Evolutionary conservation across 768 basidiomycete species (phyloP).

Genomic region (Russula foetens): DNA sequence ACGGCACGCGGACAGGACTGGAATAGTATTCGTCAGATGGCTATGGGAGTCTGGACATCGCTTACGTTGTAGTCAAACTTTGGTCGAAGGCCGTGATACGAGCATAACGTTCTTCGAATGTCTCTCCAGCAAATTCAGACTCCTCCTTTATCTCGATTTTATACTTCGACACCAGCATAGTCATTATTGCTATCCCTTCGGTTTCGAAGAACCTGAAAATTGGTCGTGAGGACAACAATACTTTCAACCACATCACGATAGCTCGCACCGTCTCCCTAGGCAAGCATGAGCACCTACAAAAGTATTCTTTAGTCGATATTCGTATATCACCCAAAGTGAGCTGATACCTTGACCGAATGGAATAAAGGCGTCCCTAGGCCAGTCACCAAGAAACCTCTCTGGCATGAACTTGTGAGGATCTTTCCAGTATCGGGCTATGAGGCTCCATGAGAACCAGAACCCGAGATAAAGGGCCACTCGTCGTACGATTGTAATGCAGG

Average conservation of each 20-base stretch:
- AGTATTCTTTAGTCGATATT: not conserved
- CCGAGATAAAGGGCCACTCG: no score
- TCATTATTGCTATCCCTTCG: constrained; percentile 39
- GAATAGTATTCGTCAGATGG: no score
- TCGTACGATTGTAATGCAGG: constrained; percentile 43
- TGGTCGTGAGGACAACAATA: not conserved
- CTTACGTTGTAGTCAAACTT: no score
- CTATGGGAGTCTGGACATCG: no score
- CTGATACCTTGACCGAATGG: constrained; percentile 24
- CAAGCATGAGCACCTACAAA: constrained; percentile 19
- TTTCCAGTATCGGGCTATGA: constrained; percentile 47
- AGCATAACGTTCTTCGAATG: constrained; percentile 36
- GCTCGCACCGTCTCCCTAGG: constrained; percentile 18
- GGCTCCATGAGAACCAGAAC: not conserved
- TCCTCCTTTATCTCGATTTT: constrained; percentile 43
- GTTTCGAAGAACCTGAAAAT: constrained; percentile 38
- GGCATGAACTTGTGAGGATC: constrained; percentile 41
- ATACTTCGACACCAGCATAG: constrained; percentile 38
- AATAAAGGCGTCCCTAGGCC: constrained; percentile 28
- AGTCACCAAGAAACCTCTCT: constrained; percentile 29
- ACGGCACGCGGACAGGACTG: no score
- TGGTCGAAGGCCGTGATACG: not conserved
- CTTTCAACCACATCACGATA: not conserved
- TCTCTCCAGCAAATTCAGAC: constrained; percentile 36
- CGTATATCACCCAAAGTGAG: not conserved